Percentiles rank a stretch among this genome's conserved stretches.
phyloP scores from a whole-genome alignment of 148 eudicot species.

The Rhododendron kiyosumense region DNA sequence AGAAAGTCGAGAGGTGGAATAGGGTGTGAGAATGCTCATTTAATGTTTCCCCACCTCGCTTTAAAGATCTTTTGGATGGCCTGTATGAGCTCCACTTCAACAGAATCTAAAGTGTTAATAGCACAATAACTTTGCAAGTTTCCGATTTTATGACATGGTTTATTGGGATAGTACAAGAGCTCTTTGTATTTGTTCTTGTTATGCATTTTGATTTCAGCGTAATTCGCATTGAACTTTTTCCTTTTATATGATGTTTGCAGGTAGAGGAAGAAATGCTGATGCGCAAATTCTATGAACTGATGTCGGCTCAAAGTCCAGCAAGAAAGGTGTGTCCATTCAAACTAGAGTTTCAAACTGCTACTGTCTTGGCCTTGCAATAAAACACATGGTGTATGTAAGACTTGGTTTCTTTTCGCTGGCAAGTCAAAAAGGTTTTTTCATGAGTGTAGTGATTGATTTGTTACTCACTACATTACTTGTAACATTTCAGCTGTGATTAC shows the following conservation, averaged over 20 bases:
- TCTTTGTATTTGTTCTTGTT: background rate
- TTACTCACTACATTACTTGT: background rate
- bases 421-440: background rate
- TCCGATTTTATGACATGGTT: background rate
- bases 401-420: background rate
- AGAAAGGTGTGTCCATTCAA: constrained; percentile 29
- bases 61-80: background rate
- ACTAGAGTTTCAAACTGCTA: background rate
- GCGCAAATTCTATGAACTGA: constrained; percentile 60
- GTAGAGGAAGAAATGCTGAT: constrained; percentile 75
- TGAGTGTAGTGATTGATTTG: background rate
- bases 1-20: background rate
- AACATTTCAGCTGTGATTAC: background rate
- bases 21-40: background rate
- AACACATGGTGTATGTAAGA: background rate
- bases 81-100: background rate
- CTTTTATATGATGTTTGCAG: constrained; percentile 20
- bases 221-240: background rate
- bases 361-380: background rate
- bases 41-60: background rate
- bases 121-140: background rate
- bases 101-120: background rate
- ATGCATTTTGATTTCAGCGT: background rate
- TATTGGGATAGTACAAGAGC: background rate
- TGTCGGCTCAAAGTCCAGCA: constrained; percentile 40